Evolutionary conservation across 169 alveolate genomes (phyloP).

Genomic region (Cryptosporidium parvum): DNA sequence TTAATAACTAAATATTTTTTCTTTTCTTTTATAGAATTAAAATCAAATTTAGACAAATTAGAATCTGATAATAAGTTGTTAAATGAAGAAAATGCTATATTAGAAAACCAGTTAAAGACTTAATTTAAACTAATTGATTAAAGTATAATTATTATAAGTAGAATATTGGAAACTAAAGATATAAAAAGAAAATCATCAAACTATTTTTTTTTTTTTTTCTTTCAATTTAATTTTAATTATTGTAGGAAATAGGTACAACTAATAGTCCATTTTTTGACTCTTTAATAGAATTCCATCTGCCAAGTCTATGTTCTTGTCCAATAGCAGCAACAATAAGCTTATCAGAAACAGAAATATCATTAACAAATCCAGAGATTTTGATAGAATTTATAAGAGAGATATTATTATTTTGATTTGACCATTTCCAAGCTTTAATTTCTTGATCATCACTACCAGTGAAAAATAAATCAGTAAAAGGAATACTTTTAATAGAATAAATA

Average conservation of each 20-base stretch:
- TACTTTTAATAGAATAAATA: constrained; percentile 28
- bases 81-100: neutral
- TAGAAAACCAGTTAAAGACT: neutral
- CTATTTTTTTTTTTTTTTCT: neutral
- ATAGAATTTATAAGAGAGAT: constrained; percentile 4
- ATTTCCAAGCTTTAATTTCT: constrained; percentile 64
- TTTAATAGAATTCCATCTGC: constrained; percentile 63
- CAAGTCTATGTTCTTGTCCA: constrained; percentile 75
- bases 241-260: constrained; percentile 20
- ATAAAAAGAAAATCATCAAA: neutral
- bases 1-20: neutral
- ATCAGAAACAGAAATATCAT: constrained; percentile 44
- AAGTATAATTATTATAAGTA: neutral
- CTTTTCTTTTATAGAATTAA: neutral
- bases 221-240: neutral
- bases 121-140: neutral
- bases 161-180: neutral
- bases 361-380: constrained; percentile 43
- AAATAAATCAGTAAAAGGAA: constrained; percentile 66
- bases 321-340: constrained; percentile 63
- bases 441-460: constrained; percentile 60
- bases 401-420: neutral
- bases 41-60: constrained; percentile 35
- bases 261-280: constrained; percentile 51
- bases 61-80: constrained; percentile 2